A percentile compares a stretch with the other conserved stretches of the same genome.
Evolutionary conservation across 2,329 filamentous ascomycete species (phyloP).

Genomic region (Paracoccidioides brasiliensis): DNA sequence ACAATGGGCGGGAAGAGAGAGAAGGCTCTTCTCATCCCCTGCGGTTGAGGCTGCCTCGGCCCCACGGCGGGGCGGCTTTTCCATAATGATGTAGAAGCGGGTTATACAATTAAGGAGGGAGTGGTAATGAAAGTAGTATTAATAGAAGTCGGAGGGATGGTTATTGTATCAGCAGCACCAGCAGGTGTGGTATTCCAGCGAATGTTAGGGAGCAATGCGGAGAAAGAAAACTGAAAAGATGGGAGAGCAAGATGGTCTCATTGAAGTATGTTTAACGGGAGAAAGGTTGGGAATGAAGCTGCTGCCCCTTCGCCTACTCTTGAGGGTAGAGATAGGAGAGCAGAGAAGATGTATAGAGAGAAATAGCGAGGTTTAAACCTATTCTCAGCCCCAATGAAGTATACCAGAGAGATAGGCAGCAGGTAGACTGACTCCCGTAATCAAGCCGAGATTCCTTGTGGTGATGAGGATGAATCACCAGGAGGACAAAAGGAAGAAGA

Average conservation of each 20-base stretch:
- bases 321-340: not conserved
- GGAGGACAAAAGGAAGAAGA: not conserved
- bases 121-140: not conserved
- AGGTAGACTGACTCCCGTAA: not conserved
- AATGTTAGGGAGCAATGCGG: conserved; percentile 3
- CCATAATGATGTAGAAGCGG: conserved; percentile 4
- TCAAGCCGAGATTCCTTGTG: not conserved
- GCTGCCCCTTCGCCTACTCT: not conserved
- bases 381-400: not conserved
- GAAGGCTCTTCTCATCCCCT: conserved; percentile 31
- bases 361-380: not conserved
- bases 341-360: not conserved
- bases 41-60: not conserved
- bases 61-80: conserved; percentile 1
- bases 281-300: not conserved
- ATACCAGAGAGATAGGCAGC: not conserved
- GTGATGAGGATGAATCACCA: not conserved
- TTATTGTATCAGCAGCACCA: not conserved
- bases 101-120: not conserved
- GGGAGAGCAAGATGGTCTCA: conserved; percentile 1
- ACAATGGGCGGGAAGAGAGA: conserved; percentile 49
- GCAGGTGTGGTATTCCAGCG: not conserved
- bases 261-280: not conserved
- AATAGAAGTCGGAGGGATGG: not conserved
- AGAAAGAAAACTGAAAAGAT: not conserved